Conservation (phyloP, 805 yeast species). For the Yarrowia osloensis region DNA sequence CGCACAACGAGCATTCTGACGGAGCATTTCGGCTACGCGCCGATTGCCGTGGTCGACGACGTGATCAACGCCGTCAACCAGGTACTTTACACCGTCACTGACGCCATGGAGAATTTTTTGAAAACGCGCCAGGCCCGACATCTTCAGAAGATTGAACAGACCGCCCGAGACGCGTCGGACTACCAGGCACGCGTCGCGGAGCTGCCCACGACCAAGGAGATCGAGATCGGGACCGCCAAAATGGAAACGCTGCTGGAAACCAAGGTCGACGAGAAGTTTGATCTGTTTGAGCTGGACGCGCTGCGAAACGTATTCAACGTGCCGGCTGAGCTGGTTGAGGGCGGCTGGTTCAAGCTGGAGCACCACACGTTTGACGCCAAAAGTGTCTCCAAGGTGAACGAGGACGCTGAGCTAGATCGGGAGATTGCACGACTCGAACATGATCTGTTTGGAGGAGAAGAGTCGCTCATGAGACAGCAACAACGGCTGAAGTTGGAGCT, state of each 20-base stretch:
- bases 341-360: conserved; percentile 65
- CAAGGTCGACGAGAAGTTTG: conserved; percentile 78
- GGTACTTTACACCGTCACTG: conserved; percentile 77
- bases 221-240: conserved; percentile 76
- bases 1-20: conserved; percentile 59
- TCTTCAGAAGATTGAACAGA: conserved; percentile 29
- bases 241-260: conserved; percentile 74
- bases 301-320: conserved; percentile 72
- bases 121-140: conserved; percentile 44
- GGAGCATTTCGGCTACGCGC: conserved; percentile 85
- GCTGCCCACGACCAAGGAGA: conserved; percentile 47
- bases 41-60: conserved; percentile 79
- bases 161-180: conserved; percentile 35
- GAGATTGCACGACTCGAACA: conserved; percentile 34
- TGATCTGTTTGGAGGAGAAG: conserved; percentile 30
- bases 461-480: conserved; percentile 13
- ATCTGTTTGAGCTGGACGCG: conserved; percentile 79
- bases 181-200: conserved; percentile 6
- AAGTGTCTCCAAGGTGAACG: not conserved
- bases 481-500: conserved; percentile 8
- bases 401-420: conserved; percentile 32
- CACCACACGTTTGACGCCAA: conserved; percentile 53
- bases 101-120: conserved; percentile 71
- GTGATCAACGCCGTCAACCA: conserved; percentile 85
- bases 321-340: conserved; percentile 63